Percentiles rank a stretch among this genome's conserved stretches.
phyloP scores from a whole-genome alignment of 805 yeast species.

The Pichia gijzeniarum region DNA sequence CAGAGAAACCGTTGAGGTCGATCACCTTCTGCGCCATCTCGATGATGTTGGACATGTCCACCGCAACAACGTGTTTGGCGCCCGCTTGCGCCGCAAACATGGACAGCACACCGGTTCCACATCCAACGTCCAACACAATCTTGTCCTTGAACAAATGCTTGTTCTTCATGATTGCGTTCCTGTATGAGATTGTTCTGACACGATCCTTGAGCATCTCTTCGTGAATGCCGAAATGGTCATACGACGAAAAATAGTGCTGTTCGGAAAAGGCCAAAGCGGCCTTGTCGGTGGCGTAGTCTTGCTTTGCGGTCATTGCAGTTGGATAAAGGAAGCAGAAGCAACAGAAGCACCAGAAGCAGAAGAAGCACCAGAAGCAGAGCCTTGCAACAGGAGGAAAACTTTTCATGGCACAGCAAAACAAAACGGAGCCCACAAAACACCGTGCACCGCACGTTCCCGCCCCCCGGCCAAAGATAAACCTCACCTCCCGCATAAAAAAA shows the following conservation, averaged over 20 bases:
- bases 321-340: not conserved
- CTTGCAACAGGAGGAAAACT: too few species aligned
- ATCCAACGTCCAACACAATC: conserved; percentile 94
- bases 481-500: too few species aligned
- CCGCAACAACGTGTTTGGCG: conserved; percentile 95
- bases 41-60: conserved; percentile 94
- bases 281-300: conserved; percentile 61
- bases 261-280: conserved; percentile 60
- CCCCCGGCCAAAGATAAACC: too few species aligned
- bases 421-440: too few species aligned
- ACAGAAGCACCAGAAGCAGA: not conserved
- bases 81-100: conserved; percentile 99
- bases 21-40: conserved; percentile 93
- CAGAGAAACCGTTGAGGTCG: conserved; percentile 73
- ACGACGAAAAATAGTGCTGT: conserved; percentile 91
- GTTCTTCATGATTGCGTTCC: conserved; percentile 89
- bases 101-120: conserved; percentile 96
- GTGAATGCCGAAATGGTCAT: conserved; percentile 96
- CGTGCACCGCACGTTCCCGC: too few species aligned
- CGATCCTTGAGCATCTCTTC: conserved; percentile 98
- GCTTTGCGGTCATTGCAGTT: not conserved
- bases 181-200: conserved; percentile 83
- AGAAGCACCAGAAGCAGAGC: not conserved
- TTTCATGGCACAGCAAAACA: too few species aligned
- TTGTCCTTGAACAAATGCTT: conserved; percentile 85